Conservation (phyloP, 176 grass and related monocot species). For the Rhynchospora tenuis region DNA sequence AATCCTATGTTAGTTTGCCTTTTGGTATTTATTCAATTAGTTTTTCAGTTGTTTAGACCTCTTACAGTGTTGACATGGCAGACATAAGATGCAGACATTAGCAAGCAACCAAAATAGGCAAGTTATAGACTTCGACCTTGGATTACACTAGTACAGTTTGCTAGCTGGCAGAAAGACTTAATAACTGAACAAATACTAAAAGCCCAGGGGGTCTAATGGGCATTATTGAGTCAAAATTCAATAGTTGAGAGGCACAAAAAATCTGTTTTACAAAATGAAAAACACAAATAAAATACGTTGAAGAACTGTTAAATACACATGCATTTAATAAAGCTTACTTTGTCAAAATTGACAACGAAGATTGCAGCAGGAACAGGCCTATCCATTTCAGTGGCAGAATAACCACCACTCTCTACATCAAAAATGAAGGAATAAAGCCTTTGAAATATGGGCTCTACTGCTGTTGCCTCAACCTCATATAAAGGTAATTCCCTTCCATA, state of each 20-base stretch:
- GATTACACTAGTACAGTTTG: not conserved
- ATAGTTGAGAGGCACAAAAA: not conserved
- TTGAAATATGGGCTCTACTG: conserved; percentile 72
- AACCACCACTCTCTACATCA: conserved; percentile 65
- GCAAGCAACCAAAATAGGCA: not conserved
- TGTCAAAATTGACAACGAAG: conserved; percentile 99
- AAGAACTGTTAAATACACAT: conserved; percentile 15
- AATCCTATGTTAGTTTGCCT: not conserved
- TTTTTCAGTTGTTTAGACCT: not conserved
- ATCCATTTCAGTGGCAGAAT: conserved; percentile 78
- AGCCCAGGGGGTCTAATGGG: not conserved
- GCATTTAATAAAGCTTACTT: conserved; percentile 39
- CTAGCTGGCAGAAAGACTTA: not conserved
- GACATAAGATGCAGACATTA: not conserved
- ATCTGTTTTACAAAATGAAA: conserved; percentile 2
- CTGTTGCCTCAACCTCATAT: conserved; percentile 88
- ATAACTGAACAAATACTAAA: not conserved
- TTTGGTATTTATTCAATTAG: not conserved
- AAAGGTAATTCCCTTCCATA: conserved; percentile 91
- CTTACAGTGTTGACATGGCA: not conserved
- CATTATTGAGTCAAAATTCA: not conserved
- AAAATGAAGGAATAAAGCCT: conserved; percentile 96
- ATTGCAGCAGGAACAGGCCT: conserved; percentile 77
- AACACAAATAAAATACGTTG: conserved; percentile 21
- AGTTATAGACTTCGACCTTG: not conserved